These are phyloP conservation scores for Paramarasmius palmivorus DNA, from an alignment of 1,284 basidiomycete genomes.

Conservation along the genomic window DNA sequence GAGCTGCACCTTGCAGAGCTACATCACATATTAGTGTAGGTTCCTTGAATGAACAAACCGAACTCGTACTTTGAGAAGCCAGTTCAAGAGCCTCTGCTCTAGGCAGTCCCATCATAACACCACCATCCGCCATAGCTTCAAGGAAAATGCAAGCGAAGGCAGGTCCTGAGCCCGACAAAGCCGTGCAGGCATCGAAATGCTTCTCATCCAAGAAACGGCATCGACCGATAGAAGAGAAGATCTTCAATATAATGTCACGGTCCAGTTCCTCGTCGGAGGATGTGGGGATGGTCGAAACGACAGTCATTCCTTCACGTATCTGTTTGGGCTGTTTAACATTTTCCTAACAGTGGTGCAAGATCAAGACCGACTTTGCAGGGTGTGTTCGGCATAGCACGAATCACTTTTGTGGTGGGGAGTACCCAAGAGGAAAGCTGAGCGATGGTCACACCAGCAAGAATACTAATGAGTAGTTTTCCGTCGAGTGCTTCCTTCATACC, in stretches of 20 bases:
- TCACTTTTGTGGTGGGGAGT: slow-evolving; percentile 75
- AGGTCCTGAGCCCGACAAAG: slow-evolving; percentile 93
- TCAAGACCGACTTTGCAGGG: slow-evolving; percentile 78
- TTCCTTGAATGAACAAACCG: slow-evolving; percentile 2
- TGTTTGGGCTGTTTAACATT: slow-evolving; percentile 28
- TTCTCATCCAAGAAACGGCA: slow-evolving; percentile 95
- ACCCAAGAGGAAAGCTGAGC: slow-evolving; percentile 80
- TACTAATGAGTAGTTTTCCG: slow-evolving; percentile 93
- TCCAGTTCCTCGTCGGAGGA: slow-evolving; percentile 56
- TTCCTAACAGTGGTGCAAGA: slow-evolving; percentile 11
- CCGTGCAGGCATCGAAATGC: slow-evolving; percentile 98
- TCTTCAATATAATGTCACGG: slow-evolving; percentile 81
- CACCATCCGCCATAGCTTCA: slow-evolving; percentile 99
- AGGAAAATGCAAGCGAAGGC: slow-evolving; percentile 97
- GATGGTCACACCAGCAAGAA: slow-evolving; percentile 94
- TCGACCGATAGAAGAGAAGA: slow-evolving; percentile 93
- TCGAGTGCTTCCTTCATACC: slow-evolving; percentile 89
- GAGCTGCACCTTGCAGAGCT: slow-evolving; percentile 96
- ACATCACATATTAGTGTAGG: slow-evolving; percentile 1
- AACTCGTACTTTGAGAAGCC: slow-evolving; percentile 86
- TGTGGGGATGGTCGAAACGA: slow-evolving; percentile 73
- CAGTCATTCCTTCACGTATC: slow-evolving; percentile 98
- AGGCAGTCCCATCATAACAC: slow-evolving; percentile 99
- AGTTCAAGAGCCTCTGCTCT: slow-evolving; percentile 92
- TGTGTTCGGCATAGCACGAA: slow-evolving; percentile 99